phyloP scores from a whole-genome alignment of 2,329 filamentous ascomycete species.

The Elsinoe necatrix region DNA sequence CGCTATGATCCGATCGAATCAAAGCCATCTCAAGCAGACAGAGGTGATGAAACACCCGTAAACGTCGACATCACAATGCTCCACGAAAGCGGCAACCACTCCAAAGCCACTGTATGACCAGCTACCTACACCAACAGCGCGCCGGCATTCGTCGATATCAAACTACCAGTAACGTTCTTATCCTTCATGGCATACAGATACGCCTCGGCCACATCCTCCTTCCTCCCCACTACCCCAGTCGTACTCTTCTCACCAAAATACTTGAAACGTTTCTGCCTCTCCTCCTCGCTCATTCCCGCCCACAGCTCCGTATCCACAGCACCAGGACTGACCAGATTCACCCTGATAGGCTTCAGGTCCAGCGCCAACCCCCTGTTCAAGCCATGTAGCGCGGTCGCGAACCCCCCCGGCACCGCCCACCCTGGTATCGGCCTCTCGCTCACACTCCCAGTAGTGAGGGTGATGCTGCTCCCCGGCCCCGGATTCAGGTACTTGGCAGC shows the following conservation, averaged over 20 bases:
- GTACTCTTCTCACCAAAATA: constrained; percentile 25
- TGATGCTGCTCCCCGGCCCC: constrained; percentile 42
- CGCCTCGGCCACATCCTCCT: constrained; percentile 39
- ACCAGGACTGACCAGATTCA: constrained; percentile 55
- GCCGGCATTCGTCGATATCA: constrained; percentile 39
- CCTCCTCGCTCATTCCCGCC: constrained; percentile 26
- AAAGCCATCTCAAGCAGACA: not conserved
- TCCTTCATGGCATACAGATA: constrained; percentile 44
- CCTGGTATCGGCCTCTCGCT: constrained; percentile 44
- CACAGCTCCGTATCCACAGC: constrained; percentile 40
- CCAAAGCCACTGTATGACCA: not conserved
- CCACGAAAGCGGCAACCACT: not conserved
- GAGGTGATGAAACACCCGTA: not conserved
- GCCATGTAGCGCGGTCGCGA: constrained; percentile 44
- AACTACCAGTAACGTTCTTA: constrained; percentile 37
- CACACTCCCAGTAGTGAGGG: constrained; percentile 48
- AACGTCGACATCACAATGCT: not conserved
- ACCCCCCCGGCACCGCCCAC: constrained; percentile 44
- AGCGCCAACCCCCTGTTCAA: constrained; percentile 51
- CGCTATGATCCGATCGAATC: not conserved
- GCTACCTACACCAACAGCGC: constrained; percentile 21
- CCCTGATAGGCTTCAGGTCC: constrained; percentile 54
- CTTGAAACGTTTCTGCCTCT: constrained; percentile 24
- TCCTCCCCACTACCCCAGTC: constrained; percentile 30
- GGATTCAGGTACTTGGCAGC: constrained; percentile 37